Base-by-base conservation (phyloP, 495 filamentous ascomycete species). In the Letharia columbiana region DNA sequence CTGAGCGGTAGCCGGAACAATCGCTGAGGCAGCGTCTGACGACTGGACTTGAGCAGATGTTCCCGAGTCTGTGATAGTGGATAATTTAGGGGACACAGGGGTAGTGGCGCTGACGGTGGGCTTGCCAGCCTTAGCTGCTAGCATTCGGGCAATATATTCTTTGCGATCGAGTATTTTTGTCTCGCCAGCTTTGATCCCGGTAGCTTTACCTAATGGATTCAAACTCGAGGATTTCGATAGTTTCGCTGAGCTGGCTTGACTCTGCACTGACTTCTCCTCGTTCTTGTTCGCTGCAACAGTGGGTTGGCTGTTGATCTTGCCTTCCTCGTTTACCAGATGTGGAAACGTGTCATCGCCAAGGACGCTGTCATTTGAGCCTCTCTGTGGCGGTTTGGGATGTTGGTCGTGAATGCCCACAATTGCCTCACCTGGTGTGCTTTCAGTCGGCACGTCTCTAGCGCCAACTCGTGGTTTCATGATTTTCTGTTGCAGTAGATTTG, bases 61-160 rank as follows among this genome's bases (percentile, higher is more conserved):
- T 37, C 40, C 58, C 18, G 15, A 2, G 18, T 31, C 40, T 35
- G 23, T 49, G 37, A 57, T 33, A 2, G 58, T 74, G 47, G 70
- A 73, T 52, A 47, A 37, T 13, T 52, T 39, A 8, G 68, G 35
- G 7, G 60, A 54, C 45, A 41, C 56, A 7, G 44, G 33, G 11
- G 47, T 50, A 40, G 67, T 71, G 10, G 69, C 64, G 28, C 47
- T 64, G n/a, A 60, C 62, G 57, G 68, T 60, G 66, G 67, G 66
- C 83, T 50, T 79, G 59, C 66, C 77, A 68, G 79, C 78, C 66
- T 81, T 83, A 1, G 77, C 87, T 49, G 90, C 89, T 60, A 90
- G 79, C 71, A 91, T 84, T 54, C 85, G 82, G 23, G 89, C 88
- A 70, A 90, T 90, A 50, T 89, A 82, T 67, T 91, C 88, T 68